Percentiles rank a stretch among this genome's conserved stretches.
phyloP scores from a whole-genome alignment of 441 rosid genomes.

The Dalechampia spathulata region DNA sequence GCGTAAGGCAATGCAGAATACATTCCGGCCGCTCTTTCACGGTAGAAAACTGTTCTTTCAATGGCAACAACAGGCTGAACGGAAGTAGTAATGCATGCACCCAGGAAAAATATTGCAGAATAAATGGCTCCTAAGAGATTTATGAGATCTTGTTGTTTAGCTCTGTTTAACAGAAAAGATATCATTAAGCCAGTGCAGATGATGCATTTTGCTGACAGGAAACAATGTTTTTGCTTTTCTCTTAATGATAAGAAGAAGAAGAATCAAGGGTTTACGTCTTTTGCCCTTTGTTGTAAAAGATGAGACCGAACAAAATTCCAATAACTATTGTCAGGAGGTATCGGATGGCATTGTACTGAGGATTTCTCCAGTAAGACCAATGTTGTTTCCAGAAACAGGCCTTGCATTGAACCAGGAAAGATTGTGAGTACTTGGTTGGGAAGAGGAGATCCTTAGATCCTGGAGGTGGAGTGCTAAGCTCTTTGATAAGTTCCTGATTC shows the following conservation, averaged over 20 bases:
- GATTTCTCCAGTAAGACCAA: constrained; percentile 85
- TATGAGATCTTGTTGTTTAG: constrained; percentile 50
- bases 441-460: constrained; percentile 67
- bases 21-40: too few species aligned
- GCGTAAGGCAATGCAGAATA: constrained; percentile 83
- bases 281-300: constrained; percentile 68
- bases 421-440: constrained; percentile 59
- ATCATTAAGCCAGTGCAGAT: not conserved
- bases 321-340: constrained; percentile 47
- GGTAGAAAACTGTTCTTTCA: constrained; percentile 64
- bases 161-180: constrained; percentile 31
- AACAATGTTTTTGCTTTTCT: too few species aligned
- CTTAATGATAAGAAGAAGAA: too few species aligned
- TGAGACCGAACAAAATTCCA: constrained; percentile 58
- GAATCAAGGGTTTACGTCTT: constrained; percentile 33
- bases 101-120: constrained; percentile 49
- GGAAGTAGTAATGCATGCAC: constrained; percentile 38
- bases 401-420: constrained; percentile 50
- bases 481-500: constrained; percentile 65
- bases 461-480: constrained; percentile 57
- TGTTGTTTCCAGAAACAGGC: constrained; percentile 86
- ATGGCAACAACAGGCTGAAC: constrained; percentile 47
- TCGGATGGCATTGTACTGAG: constrained; percentile 62
- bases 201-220: too few species aligned
- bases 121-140: constrained; percentile 83